Conservation (phyloP, 2,329 filamentous ascomycete genomes). For the Trichoderma polysporum region DNA sequence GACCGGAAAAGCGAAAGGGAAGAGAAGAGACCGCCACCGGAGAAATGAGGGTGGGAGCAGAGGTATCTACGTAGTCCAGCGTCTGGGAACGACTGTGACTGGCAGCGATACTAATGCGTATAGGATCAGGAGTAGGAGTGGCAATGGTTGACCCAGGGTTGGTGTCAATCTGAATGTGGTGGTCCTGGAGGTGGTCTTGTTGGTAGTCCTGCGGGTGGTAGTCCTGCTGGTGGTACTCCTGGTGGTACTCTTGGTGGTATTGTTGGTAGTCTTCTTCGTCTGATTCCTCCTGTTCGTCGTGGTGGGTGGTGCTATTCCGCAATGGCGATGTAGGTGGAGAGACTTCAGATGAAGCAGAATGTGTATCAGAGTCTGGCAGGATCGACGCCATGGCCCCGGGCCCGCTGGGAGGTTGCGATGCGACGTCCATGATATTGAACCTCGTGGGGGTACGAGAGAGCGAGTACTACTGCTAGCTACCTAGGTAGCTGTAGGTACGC, state of each 20-base stretch:
- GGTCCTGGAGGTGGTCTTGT: neutral
- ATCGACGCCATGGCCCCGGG: constrained; percentile 21
- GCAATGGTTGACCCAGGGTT: constrained; percentile 15
- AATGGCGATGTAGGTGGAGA: constrained; percentile 19
- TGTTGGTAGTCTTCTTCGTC: constrained; percentile 18
- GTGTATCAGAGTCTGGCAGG: constrained; percentile 37
- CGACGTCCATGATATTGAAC: constrained; percentile 25
- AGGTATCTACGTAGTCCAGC: constrained; percentile 22
- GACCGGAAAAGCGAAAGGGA: constrained; percentile 28
- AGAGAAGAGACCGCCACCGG: constrained; percentile 19
- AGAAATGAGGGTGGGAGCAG: constrained; percentile 24
- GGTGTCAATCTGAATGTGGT: neutral
- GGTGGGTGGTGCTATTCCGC: constrained; percentile 7
- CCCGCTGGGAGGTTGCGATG: constrained; percentile 24
- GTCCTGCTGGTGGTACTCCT: neutral
- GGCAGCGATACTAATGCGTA: constrained; percentile 5
- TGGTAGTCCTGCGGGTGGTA: neutral
- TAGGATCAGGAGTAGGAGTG: constrained; percentile 17
- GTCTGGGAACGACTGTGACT: constrained; percentile 30
- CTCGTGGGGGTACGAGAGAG: constrained; percentile 20
- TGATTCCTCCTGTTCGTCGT: neutral
- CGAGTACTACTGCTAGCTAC: constrained; percentile 10
- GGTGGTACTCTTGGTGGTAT: neutral
- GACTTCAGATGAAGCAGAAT: constrained; percentile 40
- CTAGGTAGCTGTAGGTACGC: too few relatives aligned